A percentile compares a stretch with the other conserved stretches of the same genome.
Evolutionary conservation across 176 grass and related monocot genomes (phyloP).

Genomic region (Oryza meridionalis): DNA sequence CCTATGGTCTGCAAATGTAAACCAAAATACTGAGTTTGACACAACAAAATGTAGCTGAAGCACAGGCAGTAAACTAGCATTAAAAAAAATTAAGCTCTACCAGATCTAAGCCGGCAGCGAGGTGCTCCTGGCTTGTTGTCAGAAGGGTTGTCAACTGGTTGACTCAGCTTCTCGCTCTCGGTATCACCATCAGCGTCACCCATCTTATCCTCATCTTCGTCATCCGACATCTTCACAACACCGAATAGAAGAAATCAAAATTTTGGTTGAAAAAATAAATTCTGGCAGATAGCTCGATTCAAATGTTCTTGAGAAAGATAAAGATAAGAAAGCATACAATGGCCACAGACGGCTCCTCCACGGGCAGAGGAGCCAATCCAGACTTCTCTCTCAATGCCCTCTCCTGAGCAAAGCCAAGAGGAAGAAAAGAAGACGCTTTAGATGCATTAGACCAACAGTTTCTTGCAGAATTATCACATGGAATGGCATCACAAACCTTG

Average conservation of each 20-base stretch:
- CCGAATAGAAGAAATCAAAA: slow-evolving; percentile 16
- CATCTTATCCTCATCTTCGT: slow-evolving; percentile 63
- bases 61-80: neutral
- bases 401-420: slow-evolving; percentile 52
- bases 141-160: slow-evolving; percentile 40
- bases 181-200: slow-evolving; percentile 44
- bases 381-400: slow-evolving; percentile 52
- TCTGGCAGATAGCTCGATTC: neutral
- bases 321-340: slow-evolving; percentile 30
- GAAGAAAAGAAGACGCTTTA: neutral
- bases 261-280: slow-evolving; percentile 11
- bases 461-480: neutral
- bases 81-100: slow-evolving; percentile 38
- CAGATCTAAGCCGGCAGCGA: slow-evolving; percentile 53
- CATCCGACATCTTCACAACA: slow-evolving; percentile 55
- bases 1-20: slow-evolving; percentile 58
- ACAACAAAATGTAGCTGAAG: slow-evolving; percentile 5
- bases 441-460: neutral
- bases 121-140: slow-evolving; percentile 40
- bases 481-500: slow-evolving; percentile 55
- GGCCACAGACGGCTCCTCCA: slow-evolving; percentile 33
- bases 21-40: neutral
- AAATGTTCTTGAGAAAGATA: neutral
- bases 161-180: slow-evolving; percentile 53
- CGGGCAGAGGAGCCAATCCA: slow-evolving; percentile 27